phyloP scores from a whole-genome alignment of 257 asterid genomes.

The Orobanche coerulescens region DNA sequence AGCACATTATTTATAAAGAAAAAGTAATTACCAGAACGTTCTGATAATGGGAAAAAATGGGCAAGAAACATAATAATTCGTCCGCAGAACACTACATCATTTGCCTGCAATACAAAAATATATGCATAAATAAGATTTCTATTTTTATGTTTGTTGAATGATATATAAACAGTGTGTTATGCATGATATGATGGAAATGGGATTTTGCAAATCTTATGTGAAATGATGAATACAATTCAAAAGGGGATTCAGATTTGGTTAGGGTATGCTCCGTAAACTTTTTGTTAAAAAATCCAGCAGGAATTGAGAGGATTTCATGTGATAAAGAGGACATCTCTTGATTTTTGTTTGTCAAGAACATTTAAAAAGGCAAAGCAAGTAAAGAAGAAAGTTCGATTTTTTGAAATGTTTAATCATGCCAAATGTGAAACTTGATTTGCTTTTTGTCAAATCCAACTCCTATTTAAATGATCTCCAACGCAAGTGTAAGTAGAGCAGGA shows the following conservation, averaged over 20 bases:
- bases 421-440: background rate
- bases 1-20: background rate
- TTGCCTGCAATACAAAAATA: slow-evolving; percentile 57
- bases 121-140: slow-evolving; percentile 12
- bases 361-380: background rate
- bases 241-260: background rate
- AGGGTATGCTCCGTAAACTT: background rate
- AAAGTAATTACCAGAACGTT: slow-evolving; percentile 75
- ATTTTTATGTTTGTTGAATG: background rate
- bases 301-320: background rate
- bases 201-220: background rate
- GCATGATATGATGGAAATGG: background rate
- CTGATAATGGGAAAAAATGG: slow-evolving; percentile 92
- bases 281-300: background rate
- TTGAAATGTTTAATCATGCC: background rate
- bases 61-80: slow-evolving; percentile 99
- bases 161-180: background rate
- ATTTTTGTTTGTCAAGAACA: background rate
- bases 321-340: slow-evolving; percentile 1
- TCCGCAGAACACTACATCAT: slow-evolving; percentile 97
- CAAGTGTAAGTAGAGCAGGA: background rate
- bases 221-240: background rate
- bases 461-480: background rate
- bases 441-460: background rate
- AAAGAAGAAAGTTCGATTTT: background rate